Base-by-base conservation (phyloP, 305 asterid genomes). In the Nicotiana rustica region DNA sequence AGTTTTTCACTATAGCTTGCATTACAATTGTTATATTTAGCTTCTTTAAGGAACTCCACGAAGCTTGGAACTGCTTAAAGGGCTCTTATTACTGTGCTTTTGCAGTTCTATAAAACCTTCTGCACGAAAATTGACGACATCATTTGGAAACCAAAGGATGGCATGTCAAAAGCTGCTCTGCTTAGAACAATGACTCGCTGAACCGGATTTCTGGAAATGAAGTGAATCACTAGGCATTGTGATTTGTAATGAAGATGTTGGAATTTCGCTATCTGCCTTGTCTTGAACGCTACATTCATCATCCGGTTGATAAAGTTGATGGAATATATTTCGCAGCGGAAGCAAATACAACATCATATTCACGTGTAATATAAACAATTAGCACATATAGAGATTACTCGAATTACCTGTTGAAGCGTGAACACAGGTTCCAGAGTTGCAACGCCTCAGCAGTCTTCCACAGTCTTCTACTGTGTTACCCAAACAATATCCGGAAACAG, bases 51-150 rank as follows among this genome's bases (percentile, higher is more conserved):
- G 82, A 78, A 59, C 18, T 73, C 2, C 61, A 73, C 21, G 79
- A 47, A 44, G 33, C 7, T 73, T 73, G 44, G 64, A 73, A 49
- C 64, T 25, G 18, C 64, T 49, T 73, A 59, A 7, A 13, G 4
- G n/a, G 17, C 60, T 19, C 2, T 57, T 33, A 19, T 47, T 77
- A 31, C 14, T 79, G 59, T 79, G 82, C 73, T 10, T 64, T 64
- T 76, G 90, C 92, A 95, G 99, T 95, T 95, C 86, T 95, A 95
- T 93, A 95, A 93, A 89, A 91, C 85, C 79, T 90, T 95, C 6
- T 93, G 95, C 81, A 78, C 84, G 7, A 88, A 66, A 71, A 86
- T 95, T 75, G 93, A 89, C 61, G 81, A 85, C 41, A 84, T 92
- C 64, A 93, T 95, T 62, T 95, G 97, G 97, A 93, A 89, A 88